phyloP scores from a whole-genome alignment of 2,329 filamentous ascomycete genomes.

The Botrytis fragariae region DNA sequence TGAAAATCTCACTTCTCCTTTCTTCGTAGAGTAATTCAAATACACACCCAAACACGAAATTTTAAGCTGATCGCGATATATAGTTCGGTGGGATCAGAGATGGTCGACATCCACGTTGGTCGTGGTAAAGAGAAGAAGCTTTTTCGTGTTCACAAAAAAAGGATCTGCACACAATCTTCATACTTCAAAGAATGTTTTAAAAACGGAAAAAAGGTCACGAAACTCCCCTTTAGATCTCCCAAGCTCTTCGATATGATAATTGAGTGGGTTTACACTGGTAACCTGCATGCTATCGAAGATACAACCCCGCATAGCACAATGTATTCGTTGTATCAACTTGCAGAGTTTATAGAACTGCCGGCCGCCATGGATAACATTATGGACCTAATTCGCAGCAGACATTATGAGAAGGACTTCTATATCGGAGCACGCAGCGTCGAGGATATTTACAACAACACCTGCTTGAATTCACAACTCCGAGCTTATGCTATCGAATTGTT shows the following conservation, averaged over 20 bases:
- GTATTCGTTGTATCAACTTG: neutral
- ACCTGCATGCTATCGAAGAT: neutral
- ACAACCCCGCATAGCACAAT: fast-evolving
- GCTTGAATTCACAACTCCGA: no score
- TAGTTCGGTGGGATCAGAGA: neutral
- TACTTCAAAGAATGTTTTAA: neutral
- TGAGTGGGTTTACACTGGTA: neutral
- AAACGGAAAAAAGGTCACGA: fast-evolving
- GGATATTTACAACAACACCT: no score
- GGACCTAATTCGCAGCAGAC: no score
- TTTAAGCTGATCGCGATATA: neutral
- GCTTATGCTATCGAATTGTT: no score
- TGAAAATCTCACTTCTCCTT: neutral
- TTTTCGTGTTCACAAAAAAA: neutral
- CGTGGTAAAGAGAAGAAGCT: neutral
- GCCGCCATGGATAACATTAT: neutral
- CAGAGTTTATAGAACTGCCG: neutral
- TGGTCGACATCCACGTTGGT: neutral
- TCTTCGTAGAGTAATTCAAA: neutral
- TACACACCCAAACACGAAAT: fast-evolving
- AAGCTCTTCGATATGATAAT: neutral
- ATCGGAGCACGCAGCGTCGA: fast-evolving
- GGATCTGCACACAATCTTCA: neutral
- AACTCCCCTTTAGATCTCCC: fast-evolving
- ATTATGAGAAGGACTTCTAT: no score